Evolutionary conservation across 805 yeast species (phyloP).

Genomic region (Candida sonorensis): DNA sequence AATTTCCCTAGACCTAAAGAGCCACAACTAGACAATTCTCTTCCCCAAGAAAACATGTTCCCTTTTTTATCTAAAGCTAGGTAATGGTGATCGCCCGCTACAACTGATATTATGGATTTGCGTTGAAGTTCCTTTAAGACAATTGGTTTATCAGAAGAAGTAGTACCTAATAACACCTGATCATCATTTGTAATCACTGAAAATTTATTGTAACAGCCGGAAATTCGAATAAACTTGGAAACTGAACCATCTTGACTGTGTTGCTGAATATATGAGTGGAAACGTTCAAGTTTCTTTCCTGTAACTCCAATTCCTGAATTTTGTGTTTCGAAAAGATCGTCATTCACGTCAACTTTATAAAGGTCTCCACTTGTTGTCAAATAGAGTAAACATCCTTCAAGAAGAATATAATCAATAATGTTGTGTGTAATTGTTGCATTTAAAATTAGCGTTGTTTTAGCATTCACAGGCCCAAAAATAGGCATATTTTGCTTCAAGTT

Average conservation of each 20-base stretch:
- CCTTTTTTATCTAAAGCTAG: slow-evolving; percentile 59
- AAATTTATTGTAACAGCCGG: slow-evolving; percentile 48
- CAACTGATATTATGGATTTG: slow-evolving; percentile 44
- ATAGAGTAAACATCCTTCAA: slow-evolving; percentile 46
- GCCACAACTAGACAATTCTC: slow-evolving; percentile 56
- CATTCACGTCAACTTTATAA: slow-evolving; percentile 29
- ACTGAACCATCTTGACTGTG: slow-evolving; percentile 15
- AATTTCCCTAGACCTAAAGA: slow-evolving; percentile 58
- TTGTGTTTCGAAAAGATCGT: slow-evolving; percentile 10
- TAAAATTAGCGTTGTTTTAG: slow-evolving; percentile 33
- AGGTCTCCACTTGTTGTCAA: slow-evolving; percentile 38
- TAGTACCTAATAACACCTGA: slow-evolving; percentile 35
- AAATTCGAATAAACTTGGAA: slow-evolving; percentile 40
- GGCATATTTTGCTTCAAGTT: slow-evolving; percentile 13
- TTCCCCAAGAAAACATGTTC: slow-evolving; percentile 58
- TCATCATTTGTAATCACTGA: slow-evolving; percentile 50
- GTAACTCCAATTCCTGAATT: too few species aligned
- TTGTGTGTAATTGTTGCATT: slow-evolving; percentile 25
- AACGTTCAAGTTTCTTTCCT: slow-evolving; percentile 15
- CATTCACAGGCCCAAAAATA: slow-evolving; percentile 27
- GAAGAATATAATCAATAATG: slow-evolving; percentile 48
- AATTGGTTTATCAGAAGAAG: slow-evolving; percentile 26
- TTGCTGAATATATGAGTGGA: slow-evolving; percentile 26
- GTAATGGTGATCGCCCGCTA: slow-evolving; percentile 67
- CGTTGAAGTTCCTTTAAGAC: slow-evolving; percentile 38